Base-by-base conservation (phyloP, 1,284 basidiomycete species). In the Cutaneotrichosporon curvatum region DNA sequence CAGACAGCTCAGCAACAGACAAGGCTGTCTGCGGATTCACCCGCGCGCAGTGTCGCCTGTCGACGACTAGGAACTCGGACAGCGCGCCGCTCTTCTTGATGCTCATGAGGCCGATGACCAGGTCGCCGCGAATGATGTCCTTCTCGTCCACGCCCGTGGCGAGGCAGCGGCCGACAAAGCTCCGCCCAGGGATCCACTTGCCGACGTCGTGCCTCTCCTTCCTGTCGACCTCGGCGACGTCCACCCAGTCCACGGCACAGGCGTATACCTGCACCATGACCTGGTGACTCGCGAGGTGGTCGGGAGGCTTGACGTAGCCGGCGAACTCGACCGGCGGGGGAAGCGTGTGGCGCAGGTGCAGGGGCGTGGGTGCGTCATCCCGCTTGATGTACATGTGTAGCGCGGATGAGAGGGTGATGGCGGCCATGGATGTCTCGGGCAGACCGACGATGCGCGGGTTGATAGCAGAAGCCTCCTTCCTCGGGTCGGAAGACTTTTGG, bases 241-340 rank as follows among this genome's bases (percentile, higher is more conserved):
- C 87, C 4, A 83, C 70, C 12, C 76, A 75, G 61, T 91, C 87
- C 35, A 91, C 66, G 3, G 80, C 87, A 0, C 87, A 85, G 8
- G 84, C 86, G 75, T 85, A 87, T 1, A 92, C 83, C 60, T 90
- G 87, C 9, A 92, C 81, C 14, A 92, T 73, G 4, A 89, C 77
- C 51, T 84, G 78, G 20, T 76, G 73, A 42, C 78, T 74, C 1
- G 80, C 77, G 2, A 89, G 79, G 60, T 83, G 81, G 18, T 73
- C 74, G 0, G 88, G 88, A 3, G 88, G 86, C 28, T 78, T 65
- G n/a, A 84, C 75, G 64, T 87, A 80, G 20, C 79, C 77, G 3
- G 80, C 78, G 56, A 84, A 77, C 19, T 79, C 78, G 28, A 83
- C 72, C 1, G 70, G 68, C 6, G 68, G 58, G 2, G 66, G 65